Conservation (phyloP, 139 green algal genomes). For the Closterium sp. region DNA sequence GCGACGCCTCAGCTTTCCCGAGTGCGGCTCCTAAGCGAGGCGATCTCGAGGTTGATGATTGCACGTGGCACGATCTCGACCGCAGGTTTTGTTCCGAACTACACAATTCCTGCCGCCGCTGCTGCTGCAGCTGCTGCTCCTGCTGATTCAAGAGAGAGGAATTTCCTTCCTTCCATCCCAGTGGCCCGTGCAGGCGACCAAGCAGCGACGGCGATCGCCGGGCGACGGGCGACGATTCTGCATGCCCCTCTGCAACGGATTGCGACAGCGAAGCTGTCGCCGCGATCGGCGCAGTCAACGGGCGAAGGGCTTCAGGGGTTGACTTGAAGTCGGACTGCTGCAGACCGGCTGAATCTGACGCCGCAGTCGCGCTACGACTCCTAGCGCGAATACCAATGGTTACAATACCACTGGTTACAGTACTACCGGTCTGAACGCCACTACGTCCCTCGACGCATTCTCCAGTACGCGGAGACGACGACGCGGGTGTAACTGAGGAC, state of each 20-base stretch:
- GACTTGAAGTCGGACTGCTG: not conserved
- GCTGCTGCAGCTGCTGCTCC: not conserved
- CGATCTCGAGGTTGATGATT: not conserved
- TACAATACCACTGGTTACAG: too few species aligned
- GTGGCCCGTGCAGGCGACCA: not conserved
- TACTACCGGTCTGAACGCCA: not conserved
- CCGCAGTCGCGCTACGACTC: not conserved
- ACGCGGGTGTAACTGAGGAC: not conserved
- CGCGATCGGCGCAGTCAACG: not conserved
- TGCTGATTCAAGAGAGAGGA: not conserved
- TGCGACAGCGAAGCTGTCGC: not conserved
- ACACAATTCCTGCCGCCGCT: not conserved
- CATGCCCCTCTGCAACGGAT: not conserved
- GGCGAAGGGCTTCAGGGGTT: not conserved
- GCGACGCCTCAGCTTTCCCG: not conserved
- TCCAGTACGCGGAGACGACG: too few species aligned
- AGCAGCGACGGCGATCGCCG: not conserved
- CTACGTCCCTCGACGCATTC: too few species aligned
- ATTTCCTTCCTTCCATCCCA: not conserved
- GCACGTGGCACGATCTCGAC: not conserved
- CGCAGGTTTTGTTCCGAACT: not conserved
- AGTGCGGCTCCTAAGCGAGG: not conserved
- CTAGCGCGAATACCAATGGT: not conserved
- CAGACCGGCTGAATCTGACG: not conserved
- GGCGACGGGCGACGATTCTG: not conserved